Conservation (phyloP, 805 yeast species). For the Pichia gijzeniarum region DNA sequence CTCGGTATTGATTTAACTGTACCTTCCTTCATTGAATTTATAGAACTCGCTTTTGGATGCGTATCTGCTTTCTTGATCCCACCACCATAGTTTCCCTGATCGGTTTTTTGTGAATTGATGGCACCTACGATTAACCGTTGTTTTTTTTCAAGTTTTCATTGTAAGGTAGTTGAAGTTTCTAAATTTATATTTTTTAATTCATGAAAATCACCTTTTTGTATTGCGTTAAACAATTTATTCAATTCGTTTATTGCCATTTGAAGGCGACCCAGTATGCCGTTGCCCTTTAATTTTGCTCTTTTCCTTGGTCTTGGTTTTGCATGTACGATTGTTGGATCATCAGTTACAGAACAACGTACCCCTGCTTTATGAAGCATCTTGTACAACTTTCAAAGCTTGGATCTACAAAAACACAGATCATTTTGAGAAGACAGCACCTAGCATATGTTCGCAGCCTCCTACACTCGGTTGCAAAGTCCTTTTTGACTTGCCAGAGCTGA, state of each 20-base stretch:
- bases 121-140: slow-evolving; percentile 28
- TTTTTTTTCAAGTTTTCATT: slow-evolving; percentile 27
- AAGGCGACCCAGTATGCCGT: slow-evolving; percentile 23
- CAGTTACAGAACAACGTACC: slow-evolving; percentile 42
- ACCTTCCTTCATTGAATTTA: slow-evolving; percentile 34
- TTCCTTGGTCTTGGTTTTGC: slow-evolving; percentile 34
- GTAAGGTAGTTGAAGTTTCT: slow-evolving; percentile 21
- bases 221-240: slow-evolving; percentile 18
- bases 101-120: slow-evolving; percentile 9
- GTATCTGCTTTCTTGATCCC: background rate
- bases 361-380: slow-evolving; percentile 39
- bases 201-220: slow-evolving; percentile 15
- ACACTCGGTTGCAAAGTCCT: slow-evolving; percentile 39
- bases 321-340: slow-evolving; percentile 42
- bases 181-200: slow-evolving; percentile 19
- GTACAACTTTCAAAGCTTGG: slow-evolving; percentile 39
- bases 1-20: slow-evolving; percentile 28
- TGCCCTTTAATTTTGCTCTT: slow-evolving; percentile 22
- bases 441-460: slow-evolving; percentile 48
- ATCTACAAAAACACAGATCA: slow-evolving; percentile 46
- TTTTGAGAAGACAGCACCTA: slow-evolving; percentile 46
- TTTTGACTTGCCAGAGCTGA: slow-evolving; percentile 1
- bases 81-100: background rate
- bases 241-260: slow-evolving; percentile 25
- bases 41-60: slow-evolving; percentile 25